Percentiles rank a stretch among this genome's conserved stretches.
Conservation (phyloP, 768 basidiomycete genomes). For the Leccinellum luteum region DNA sequence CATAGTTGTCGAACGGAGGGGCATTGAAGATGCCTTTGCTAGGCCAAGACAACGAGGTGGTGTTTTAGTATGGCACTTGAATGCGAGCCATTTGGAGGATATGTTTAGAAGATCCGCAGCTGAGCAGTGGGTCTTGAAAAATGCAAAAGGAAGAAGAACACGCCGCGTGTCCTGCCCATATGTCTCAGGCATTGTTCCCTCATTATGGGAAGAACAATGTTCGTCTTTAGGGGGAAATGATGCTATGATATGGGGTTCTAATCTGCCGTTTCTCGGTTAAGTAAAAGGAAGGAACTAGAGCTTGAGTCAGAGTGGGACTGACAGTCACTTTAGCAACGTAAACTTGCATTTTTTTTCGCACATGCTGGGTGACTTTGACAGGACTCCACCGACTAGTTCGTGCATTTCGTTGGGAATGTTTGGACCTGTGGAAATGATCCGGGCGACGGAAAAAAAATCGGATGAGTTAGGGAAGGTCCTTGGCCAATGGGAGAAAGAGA, state of each 20-base stretch:
- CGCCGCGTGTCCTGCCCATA: background rate
- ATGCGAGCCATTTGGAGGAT: slow-evolving; percentile 12
- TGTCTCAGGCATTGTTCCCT: slow-evolving; percentile 32
- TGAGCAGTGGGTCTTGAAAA: slow-evolving; percentile 2
- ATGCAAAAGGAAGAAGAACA: background rate
- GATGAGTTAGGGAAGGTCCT: slow-evolving; percentile 13
- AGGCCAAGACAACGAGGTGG: slow-evolving; percentile 17
- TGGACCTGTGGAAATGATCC: slow-evolving; percentile 22
- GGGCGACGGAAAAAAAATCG: slow-evolving; percentile 14
- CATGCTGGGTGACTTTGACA: slow-evolving; percentile 1
- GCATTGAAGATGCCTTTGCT: slow-evolving; percentile 9
- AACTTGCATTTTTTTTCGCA: slow-evolving; percentile 20
- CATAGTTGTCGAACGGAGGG: slow-evolving; percentile 7
- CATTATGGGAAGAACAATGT: slow-evolving; percentile 32
- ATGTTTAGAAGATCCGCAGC: slow-evolving; percentile 15
- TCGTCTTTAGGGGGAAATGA: slow-evolving; percentile 14
- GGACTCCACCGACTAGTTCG: background rate
- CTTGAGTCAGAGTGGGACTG: background rate
- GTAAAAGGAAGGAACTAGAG: slow-evolving; percentile 17
- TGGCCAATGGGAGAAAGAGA: slow-evolving; percentile 14
- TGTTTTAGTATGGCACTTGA: slow-evolving; percentile 11
- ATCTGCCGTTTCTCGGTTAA: slow-evolving; percentile 24
- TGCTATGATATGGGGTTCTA: slow-evolving; percentile 1
- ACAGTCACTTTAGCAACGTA: slow-evolving; percentile 20
- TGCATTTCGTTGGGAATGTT: slow-evolving; percentile 6